A percentile compares a stretch with the other conserved stretches of the same genome.
Conservation (phyloP, 1,284 basidiomycete species). For the Cutaneotrichosporon sp. region DNA sequence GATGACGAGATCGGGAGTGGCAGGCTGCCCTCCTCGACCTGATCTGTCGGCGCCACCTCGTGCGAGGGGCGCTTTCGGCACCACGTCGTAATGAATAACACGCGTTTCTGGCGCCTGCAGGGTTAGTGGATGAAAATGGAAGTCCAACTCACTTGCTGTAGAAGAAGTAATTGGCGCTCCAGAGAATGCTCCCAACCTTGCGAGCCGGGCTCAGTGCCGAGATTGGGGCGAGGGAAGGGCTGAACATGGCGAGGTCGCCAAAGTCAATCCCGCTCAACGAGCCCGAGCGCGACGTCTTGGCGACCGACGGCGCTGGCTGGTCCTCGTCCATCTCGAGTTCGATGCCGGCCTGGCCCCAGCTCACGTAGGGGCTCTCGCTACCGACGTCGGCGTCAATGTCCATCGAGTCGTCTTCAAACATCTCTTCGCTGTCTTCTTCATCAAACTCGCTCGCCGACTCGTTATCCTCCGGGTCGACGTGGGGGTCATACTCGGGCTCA, state of each 20-base stretch:
- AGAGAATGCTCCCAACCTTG: slow-evolving; percentile 69
- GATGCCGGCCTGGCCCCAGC: slow-evolving; percentile 33
- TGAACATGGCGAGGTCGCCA: slow-evolving; percentile 16
- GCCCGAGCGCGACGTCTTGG: not conserved
- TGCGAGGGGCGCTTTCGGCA: slow-evolving; percentile 57
- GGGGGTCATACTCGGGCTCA: slow-evolving; percentile 91
- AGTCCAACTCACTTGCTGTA: slow-evolving; percentile 67
- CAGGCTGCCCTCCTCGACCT: slow-evolving; percentile 18
- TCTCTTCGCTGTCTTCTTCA: slow-evolving; percentile 41
- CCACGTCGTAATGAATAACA: slow-evolving; percentile 91
- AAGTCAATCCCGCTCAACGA: slow-evolving; percentile 16
- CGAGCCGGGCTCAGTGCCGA: slow-evolving; percentile 53
- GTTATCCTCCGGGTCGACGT: slow-evolving; percentile 73
- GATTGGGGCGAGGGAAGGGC: slow-evolving; percentile 7
- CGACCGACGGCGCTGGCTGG: slow-evolving; percentile 8
- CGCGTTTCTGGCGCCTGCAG: slow-evolving; percentile 63
- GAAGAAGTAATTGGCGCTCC: slow-evolving; percentile 98
- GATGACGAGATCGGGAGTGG: slow-evolving; percentile 36
- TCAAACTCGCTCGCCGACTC: slow-evolving; percentile 48
- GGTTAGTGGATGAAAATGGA: not conserved
- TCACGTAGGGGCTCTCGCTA: slow-evolving; percentile 25
- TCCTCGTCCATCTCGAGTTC: slow-evolving; percentile 26
- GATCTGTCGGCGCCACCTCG: slow-evolving; percentile 13
- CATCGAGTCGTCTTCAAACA: slow-evolving; percentile 27
- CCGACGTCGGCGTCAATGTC: slow-evolving; percentile 40